A percentile compares a stretch with the other conserved stretches of the same genome.
Evolutionary conservation across 805 yeast genomes (phyloP).

Genomic region (Hanseniaspora pseudoguilliermondii): DNA sequence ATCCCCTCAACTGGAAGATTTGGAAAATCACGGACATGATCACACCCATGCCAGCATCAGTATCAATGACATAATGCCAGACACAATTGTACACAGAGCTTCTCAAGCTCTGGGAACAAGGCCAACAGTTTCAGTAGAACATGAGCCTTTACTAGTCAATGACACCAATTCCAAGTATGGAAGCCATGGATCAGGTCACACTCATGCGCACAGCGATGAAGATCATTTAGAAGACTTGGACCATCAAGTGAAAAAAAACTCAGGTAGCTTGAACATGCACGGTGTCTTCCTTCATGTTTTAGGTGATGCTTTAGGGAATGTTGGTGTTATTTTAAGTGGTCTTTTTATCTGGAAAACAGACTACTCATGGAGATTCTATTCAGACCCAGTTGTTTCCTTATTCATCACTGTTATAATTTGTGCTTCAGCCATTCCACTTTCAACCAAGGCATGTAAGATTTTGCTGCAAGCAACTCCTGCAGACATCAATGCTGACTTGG

Average conservation of each 20-base stretch:
- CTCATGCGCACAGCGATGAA: slow-evolving; percentile 13
- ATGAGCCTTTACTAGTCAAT: slow-evolving; percentile 25
- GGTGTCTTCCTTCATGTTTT: slow-evolving; percentile 91
- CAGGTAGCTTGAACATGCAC: slow-evolving; percentile 75
- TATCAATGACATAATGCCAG: slow-evolving; percentile 31
- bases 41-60: slow-evolving; percentile 20
- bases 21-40: slow-evolving; percentile 15
- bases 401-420: slow-evolving; percentile 80
- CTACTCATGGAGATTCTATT: slow-evolving; percentile 71
- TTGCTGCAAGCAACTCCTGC: slow-evolving; percentile 86
- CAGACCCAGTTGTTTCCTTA: slow-evolving; percentile 78
- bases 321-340: slow-evolving; percentile 86
- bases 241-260: slow-evolving; percentile 26
- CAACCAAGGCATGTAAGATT: slow-evolving; percentile 74
- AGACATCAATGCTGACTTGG: slow-evolving; percentile 61
- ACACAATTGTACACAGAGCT: slow-evolving; percentile 31
- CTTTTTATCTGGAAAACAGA: slow-evolving; percentile 88
- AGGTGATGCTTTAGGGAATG: slow-evolving; percentile 91
- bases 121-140: slow-evolving; percentile 25
- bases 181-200: slow-evolving; percentile 16
- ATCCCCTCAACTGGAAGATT: slow-evolving; percentile 16
- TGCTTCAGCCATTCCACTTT: slow-evolving; percentile 80
- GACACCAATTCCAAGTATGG: slow-evolving; percentile 1
- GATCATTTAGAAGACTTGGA: slow-evolving; percentile 15
- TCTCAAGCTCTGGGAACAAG: slow-evolving; percentile 3